A percentile compares a stretch with the other conserved stretches of the same genome.
Conservation (phyloP, 129 eudicot genomes). For the Pulicaria dysenterica region DNA sequence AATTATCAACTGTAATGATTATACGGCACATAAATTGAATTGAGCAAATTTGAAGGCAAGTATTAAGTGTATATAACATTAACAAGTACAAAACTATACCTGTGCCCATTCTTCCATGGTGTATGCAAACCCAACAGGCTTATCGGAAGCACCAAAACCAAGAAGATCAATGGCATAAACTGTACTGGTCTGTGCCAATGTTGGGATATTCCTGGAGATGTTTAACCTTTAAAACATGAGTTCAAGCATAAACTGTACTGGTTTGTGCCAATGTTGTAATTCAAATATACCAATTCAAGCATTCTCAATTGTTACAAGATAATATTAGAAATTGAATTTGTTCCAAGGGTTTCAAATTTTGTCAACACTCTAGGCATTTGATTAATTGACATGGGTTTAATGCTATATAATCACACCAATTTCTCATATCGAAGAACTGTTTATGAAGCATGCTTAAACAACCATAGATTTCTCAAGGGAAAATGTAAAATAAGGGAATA, state of each 20-base stretch:
- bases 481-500: no score
- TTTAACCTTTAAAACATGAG: constrained; percentile 11
- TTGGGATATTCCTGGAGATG: constrained; percentile 63
- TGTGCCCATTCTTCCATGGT: constrained; percentile 92
- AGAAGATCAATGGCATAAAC: constrained; percentile 93
- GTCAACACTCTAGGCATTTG: neutral
- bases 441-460: neutral
- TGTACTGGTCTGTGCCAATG: constrained; percentile 54
- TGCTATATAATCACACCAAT: constrained; percentile 4
- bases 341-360: neutral
- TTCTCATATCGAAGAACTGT: neutral
- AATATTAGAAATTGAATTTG: neutral
- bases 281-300: neutral
- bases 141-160: constrained; percentile 97
- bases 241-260: no score
- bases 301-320: neutral
- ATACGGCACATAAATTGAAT: constrained; percentile 14
- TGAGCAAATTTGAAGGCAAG: constrained; percentile 18
- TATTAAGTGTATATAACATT: constrained; percentile 18
- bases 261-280: no score
- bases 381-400: constrained; percentile 13
- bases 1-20: constrained; percentile 52
- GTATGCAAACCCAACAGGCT: constrained; percentile 71
- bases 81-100: constrained; percentile 40
- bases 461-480: no score